Conservation (phyloP, 2,329 filamentous ascomycete species). For the Diaporthe destruens region DNA sequence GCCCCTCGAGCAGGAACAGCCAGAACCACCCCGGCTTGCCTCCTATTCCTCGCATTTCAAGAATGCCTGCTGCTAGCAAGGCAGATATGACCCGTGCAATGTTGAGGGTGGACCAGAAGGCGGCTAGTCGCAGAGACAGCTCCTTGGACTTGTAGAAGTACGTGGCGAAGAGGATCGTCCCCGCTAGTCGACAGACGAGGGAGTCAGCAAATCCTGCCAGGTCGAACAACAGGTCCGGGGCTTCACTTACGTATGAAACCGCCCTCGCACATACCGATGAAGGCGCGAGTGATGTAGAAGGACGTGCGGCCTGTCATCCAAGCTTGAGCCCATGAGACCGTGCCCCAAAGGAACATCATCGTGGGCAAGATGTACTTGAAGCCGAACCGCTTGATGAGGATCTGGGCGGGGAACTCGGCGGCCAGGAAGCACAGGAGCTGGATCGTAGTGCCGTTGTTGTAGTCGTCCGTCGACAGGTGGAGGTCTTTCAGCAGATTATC, state of each 20-base stretch:
- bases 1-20: constrained; percentile 59
- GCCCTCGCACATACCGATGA: constrained; percentile 67
- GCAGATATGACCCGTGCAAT: constrained; percentile 61
- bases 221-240: not conserved
- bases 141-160: constrained; percentile 81
- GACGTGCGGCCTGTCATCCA: constrained; percentile 61
- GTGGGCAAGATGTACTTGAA: constrained; percentile 68
- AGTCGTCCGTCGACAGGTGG: constrained; percentile 62
- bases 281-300: constrained; percentile 64
- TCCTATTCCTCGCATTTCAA: constrained; percentile 62
- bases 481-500: constrained; percentile 72
- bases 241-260: constrained; percentile 64
- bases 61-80: constrained; percentile 58
- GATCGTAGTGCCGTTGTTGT: constrained; percentile 70
- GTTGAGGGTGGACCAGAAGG: constrained; percentile 73
- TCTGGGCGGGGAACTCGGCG: constrained; percentile 70
- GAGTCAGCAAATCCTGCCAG: not conserved
- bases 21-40: constrained; percentile 68
- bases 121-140: constrained; percentile 74
- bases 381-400: constrained; percentile 69
- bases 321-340: constrained; percentile 63
- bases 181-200: constrained; percentile 43
- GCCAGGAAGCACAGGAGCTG: constrained; percentile 66
- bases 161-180: constrained; percentile 73
- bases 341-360: constrained; percentile 64